Base-by-base conservation (phyloP, 176 grass and related monocot species). In the Elaeis guineensis region DNA sequence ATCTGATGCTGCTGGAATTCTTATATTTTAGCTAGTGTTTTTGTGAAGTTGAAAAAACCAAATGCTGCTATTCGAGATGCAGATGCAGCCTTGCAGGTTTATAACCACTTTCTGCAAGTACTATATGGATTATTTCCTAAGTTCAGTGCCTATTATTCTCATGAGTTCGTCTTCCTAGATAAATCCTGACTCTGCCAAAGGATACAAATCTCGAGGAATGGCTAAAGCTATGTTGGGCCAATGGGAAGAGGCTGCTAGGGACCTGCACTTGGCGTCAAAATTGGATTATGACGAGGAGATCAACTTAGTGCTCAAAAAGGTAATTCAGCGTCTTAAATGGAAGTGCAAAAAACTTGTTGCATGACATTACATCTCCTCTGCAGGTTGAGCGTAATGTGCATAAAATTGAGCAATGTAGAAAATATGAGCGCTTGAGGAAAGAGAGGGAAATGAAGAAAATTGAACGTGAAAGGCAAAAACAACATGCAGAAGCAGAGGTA, bases 251-350 rank as follows among this genome's bases (percentile, higher is more conserved):
- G 86, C 86, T 75, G 82, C 75, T 35, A 80, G 49, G 30, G 75
- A 90, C 54, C 82, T 85, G 52, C 86, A 76, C 52, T 28, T 85
- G 71, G 86, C 86, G 69, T 74, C 74, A 61, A 82, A 78, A 71
- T 60, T 90, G 67, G 86, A 90, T 76, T 90, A 67, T 58, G 86
- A 90, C 54, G 82, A 90, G 58, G 86, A 90, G 69, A 90, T 85
- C 32, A 29, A 74, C 24, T 66, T 71, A 63, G 65, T 72, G 64
- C 71, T 90, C 57, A 90, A 85, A 80, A 81, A 85, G 81, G 86
- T 90, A 66, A 55, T 20, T 54, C 19, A 25, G 51, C 54, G n/a
- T 29, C 7, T 19, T 19, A 67, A 16, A 19, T 52, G 39, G 52
- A 78, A 65, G 14, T 54, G 24, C 21, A 19, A 12, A 69, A 70